These are phyloP conservation scores for Pestalotiopsis sp. DNA, from an alignment of 2,329 filamentous ascomycete genomes.

Conservation along the genomic window DNA sequence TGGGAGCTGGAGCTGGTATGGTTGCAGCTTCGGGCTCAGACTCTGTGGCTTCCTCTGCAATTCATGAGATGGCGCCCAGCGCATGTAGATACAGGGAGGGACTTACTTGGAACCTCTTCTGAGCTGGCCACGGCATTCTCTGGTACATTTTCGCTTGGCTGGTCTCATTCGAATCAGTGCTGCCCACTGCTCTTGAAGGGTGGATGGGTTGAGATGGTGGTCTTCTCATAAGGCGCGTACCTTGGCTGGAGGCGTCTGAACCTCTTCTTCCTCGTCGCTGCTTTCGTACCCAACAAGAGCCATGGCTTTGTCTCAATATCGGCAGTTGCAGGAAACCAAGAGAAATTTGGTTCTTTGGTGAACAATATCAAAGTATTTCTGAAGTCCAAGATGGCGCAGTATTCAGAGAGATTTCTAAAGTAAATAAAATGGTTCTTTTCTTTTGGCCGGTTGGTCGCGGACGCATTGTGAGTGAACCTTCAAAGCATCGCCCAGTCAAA, in stretches of 20 bases:
- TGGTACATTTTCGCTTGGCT: conserved; percentile 29
- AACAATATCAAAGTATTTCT: neutral
- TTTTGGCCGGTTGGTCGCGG: no score
- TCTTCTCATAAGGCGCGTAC: conserved; percentile 25
- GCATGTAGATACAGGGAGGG: neutral
- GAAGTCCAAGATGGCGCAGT: no score
- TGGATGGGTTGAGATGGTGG: conserved; percentile 12
- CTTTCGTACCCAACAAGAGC: conserved; percentile 35
- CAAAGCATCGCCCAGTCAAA: neutral
- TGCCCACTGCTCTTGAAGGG: conserved; percentile 25
- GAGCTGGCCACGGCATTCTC: conserved; percentile 15
- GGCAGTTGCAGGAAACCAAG: neutral
- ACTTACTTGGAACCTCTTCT: conserved; percentile 26
- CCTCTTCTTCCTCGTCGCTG: conserved; percentile 35
- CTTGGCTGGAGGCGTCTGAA: conserved; percentile 25
- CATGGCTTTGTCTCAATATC: neutral
- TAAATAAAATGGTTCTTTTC: no score
- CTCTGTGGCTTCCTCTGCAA: conserved; percentile 16
- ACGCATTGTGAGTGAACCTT: no score
- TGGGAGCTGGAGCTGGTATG: conserved; percentile 14
- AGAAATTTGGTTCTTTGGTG: neutral
- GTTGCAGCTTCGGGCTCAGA: conserved; percentile 2
- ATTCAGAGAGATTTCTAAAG: no score
- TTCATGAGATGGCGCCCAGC: neutral
- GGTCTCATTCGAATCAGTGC: conserved; percentile 35